Evolutionary conservation across 345 rosid genomes (phyloP).

Genomic region (Citrus mangshanensis): DNA sequence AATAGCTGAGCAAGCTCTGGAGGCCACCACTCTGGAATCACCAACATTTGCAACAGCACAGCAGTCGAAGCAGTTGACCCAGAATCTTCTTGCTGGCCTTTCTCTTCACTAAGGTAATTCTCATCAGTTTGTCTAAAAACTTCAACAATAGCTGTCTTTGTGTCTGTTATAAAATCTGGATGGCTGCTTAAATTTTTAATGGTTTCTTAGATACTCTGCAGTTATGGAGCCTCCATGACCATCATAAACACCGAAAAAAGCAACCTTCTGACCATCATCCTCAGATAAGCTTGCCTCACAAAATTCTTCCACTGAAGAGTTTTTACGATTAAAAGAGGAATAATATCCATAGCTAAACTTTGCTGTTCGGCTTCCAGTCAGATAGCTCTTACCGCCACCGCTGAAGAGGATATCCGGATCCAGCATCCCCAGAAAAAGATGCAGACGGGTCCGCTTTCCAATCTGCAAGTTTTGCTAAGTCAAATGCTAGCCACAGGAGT

Average conservation of each 20-base stretch:
- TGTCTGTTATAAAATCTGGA: slow-evolving; percentile 38
- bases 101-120: slow-evolving; percentile 41
- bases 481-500: no score
- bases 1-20: no score
- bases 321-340: slow-evolving; percentile 54
- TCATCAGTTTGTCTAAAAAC: slow-evolving; percentile 42
- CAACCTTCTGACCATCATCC: slow-evolving; percentile 55
- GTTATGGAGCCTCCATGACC: slow-evolving; percentile 57
- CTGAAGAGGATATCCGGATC: slow-evolving; percentile 37
- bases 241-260: slow-evolving; percentile 62
- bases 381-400: slow-evolving; percentile 51
- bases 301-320: slow-evolving; percentile 64
- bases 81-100: slow-evolving; percentile 41
- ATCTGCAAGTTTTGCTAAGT: no score
- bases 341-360: slow-evolving; percentile 50
- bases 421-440: slow-evolving; percentile 23
- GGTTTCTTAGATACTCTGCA: slow-evolving; percentile 46
- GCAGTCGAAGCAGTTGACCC: slow-evolving; percentile 63
- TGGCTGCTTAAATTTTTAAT: slow-evolving; percentile 45
- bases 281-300: slow-evolving; percentile 52
- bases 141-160: slow-evolving; percentile 44
- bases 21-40: no score
- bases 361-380: slow-evolving; percentile 26
- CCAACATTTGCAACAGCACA: slow-evolving; percentile 59
- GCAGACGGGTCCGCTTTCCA: no score